phyloP scores from a whole-genome alignment of 1,139 yeast genomes.

The Taiozyma sp. region DNA sequence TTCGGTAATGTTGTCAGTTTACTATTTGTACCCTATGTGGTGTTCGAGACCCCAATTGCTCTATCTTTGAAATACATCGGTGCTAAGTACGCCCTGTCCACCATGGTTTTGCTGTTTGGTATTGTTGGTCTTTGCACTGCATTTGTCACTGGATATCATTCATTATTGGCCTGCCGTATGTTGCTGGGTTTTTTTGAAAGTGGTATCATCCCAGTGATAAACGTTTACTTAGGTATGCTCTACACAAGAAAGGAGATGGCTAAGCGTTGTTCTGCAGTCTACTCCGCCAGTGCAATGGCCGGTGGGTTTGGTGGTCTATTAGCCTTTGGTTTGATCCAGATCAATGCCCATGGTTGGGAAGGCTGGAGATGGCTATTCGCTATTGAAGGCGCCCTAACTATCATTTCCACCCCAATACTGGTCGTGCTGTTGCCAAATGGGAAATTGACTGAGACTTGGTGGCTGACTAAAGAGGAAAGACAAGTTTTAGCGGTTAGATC shows the following conservation, averaged over 20 bases:
- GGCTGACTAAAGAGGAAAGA: conserved; percentile 43
- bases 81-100: conserved; percentile 23
- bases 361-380: conserved; percentile 40
- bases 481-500: conserved; percentile 43
- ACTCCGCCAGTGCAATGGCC: conserved; percentile 38
- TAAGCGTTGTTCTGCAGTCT: conserved; percentile 37
- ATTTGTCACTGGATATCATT: conserved; percentile 39
- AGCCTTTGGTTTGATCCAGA: conserved; percentile 38
- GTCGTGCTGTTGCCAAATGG: conserved; percentile 16
- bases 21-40: conserved; percentile 51
- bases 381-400: conserved; percentile 51
- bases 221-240: conserved; percentile 35
- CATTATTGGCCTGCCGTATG: conserved; percentile 41
- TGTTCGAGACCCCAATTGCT: conserved; percentile 53
- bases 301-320: conserved; percentile 46
- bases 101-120: conserved; percentile 43
- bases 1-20: conserved; percentile 51
- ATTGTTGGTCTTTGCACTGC: conserved; percentile 45
- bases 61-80: conserved; percentile 31
- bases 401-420: conserved; percentile 41
- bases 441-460: conserved; percentile 29
- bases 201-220: conserved; percentile 47
- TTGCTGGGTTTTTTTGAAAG: conserved; percentile 52
- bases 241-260: conserved; percentile 40
- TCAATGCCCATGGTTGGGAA: conserved; percentile 30